These are phyloP conservation scores for Euptelea pleiosperma DNA, from an alignment of 164 flowering plant species.

Conservation along the genomic window DNA sequence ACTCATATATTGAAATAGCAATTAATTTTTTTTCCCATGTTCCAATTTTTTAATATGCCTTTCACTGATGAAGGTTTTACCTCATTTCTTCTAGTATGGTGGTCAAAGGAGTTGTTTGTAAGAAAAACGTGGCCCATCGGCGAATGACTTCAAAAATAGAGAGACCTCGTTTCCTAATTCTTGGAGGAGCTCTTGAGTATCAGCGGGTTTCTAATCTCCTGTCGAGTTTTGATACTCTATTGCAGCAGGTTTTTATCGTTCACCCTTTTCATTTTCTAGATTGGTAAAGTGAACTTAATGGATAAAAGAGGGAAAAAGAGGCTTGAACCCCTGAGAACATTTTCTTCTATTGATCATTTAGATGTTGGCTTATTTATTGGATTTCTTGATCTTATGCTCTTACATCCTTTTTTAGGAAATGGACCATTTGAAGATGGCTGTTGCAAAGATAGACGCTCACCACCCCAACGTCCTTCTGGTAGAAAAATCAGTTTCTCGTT, in stretches of 20 bases:
- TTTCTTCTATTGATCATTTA: background rate
- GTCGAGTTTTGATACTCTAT: conserved; percentile 86
- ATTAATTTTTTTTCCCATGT: background rate
- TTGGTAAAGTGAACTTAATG: background rate
- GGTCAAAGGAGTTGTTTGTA: conserved; percentile 91
- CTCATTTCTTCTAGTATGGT: conserved; percentile 53
- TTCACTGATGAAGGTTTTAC: conserved; percentile 13
- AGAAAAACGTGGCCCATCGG: conserved; percentile 96
- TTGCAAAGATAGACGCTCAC: conserved; percentile 81
- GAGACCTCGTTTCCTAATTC: conserved; percentile 74
- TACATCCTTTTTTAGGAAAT: conserved; percentile 54
- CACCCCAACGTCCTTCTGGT: conserved; percentile 86
- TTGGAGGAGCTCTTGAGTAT: conserved; percentile 96
- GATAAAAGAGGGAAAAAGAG: background rate
- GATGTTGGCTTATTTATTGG: background rate
- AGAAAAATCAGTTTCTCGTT: conserved; percentile 91
- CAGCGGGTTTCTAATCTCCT: conserved; percentile 81
- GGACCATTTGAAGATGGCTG: conserved; percentile 98
- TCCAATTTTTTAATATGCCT: background rate
- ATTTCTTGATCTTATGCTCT: conserved; percentile 13
- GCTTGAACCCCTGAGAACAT: background rate
- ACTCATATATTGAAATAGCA: background rate
- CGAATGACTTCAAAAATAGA: conserved; percentile 79
- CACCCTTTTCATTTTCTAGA: background rate
- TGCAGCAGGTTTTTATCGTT: conserved; percentile 74